These are phyloP conservation scores for Pseudocercospora vitis DNA, from an alignment of 2,329 filamentous ascomycete species.

Conservation along the genomic window DNA sequence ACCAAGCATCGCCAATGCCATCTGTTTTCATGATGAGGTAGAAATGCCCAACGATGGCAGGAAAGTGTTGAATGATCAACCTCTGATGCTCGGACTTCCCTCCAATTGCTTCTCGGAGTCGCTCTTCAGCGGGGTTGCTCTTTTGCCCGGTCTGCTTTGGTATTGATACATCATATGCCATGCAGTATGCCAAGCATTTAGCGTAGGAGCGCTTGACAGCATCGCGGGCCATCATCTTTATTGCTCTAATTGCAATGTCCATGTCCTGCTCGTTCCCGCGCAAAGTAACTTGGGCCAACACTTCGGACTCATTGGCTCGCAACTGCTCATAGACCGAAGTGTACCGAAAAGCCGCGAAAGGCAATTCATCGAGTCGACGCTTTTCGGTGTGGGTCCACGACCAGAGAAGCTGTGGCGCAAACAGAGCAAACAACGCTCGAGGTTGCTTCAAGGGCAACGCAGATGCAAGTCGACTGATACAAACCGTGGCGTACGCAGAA, in stretches of 20 bases:
- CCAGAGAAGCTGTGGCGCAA: conserved; percentile 84
- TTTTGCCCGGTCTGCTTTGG: conserved; percentile 34
- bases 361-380: conserved; percentile 67
- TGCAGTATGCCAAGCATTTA: conserved; percentile 78
- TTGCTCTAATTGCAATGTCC: conserved; percentile 57
- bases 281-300: conserved; percentile 79
- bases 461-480: conserved; percentile 65
- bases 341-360: conserved; percentile 84
- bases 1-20: conserved; percentile 66
- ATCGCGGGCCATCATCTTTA: conserved; percentile 54
- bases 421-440: conserved; percentile 74
- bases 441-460: conserved; percentile 65
- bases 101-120: conserved; percentile 69
- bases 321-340: conserved; percentile 66
- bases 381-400: conserved; percentile 71
- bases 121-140: conserved; percentile 41
- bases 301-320: conserved; percentile 69
- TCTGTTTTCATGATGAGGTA: conserved; percentile 72
- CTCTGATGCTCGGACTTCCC: conserved; percentile 60
- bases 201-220: conserved; percentile 70
- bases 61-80: conserved; percentile 68
- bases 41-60: conserved; percentile 72
- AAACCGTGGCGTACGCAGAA: conserved; percentile 68
- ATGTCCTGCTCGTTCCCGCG: conserved; percentile 67
- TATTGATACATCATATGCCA: conserved; percentile 66